These are phyloP conservation scores for Salix brachista DNA, from an alignment of 345 rosid species.

Conservation along the genomic window DNA sequence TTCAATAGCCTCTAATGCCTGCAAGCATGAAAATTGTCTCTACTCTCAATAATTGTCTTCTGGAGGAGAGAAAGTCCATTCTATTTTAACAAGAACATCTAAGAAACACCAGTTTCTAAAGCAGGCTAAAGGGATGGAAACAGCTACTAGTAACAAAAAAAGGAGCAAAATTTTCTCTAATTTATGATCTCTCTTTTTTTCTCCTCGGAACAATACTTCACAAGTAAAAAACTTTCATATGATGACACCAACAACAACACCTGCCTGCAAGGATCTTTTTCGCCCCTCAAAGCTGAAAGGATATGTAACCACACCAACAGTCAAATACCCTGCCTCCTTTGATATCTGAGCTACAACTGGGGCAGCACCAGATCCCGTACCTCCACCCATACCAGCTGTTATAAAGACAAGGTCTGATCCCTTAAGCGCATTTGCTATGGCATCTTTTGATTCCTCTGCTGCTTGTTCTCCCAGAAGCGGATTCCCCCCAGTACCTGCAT, in stretches of 20 bases:
- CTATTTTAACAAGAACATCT: not conserved
- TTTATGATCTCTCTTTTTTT: not conserved
- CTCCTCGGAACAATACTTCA: not conserved
- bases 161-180: too few species aligned
- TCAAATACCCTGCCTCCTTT: constrained; percentile 88
- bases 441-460: constrained; percentile 94
- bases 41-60: too few species aligned
- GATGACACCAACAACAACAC: constrained; percentile 13
- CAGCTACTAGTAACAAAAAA: not conserved
- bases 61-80: too few species aligned
- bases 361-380: constrained; percentile 99
- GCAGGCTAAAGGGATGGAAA: not conserved
- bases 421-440: constrained; percentile 81
- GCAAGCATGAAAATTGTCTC: constrained; percentile 18
- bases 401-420: constrained; percentile 98
- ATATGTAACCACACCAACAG: constrained; percentile 97
- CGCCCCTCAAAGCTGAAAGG: constrained; percentile 99
- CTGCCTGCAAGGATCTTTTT: constrained; percentile 84
- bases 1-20: constrained; percentile 96
- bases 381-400: constrained; percentile 99
- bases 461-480: constrained; percentile 97
- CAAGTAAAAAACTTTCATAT: not conserved
- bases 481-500: constrained; percentile 85
- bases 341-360: constrained; percentile 93
- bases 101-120: not conserved